phyloP scores from a whole-genome alignment of 1,284 basidiomycete species.

The Wallemia mellicola region DNA sequence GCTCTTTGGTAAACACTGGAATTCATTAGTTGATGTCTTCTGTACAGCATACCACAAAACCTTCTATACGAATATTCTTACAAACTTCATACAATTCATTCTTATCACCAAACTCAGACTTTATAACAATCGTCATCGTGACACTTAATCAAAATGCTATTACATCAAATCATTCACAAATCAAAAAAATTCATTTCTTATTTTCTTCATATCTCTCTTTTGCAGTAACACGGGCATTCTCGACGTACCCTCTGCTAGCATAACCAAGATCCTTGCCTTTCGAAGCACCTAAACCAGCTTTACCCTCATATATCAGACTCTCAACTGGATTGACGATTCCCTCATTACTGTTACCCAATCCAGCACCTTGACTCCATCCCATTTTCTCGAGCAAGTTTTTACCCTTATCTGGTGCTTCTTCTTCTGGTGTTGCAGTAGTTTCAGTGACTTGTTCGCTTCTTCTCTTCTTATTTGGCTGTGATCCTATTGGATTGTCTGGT shows the following conservation, averaged over 20 bases:
- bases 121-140: neutral
- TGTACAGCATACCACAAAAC: neutral
- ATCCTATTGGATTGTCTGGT: slow-evolving; percentile 37
- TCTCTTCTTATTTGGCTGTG: slow-evolving; percentile 8
- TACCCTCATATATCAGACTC: slow-evolving; percentile 52
- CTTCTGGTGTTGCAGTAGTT: slow-evolving; percentile 27
- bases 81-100: neutral
- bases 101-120: neutral
- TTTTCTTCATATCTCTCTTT: neutral
- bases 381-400: slow-evolving; percentile 79
- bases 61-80: neutral
- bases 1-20: neutral
- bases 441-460: slow-evolving; percentile 25
- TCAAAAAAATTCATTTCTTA: neutral
- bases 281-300: slow-evolving; percentile 57
- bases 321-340: slow-evolving; percentile 61
- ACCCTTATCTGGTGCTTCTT: slow-evolving; percentile 34
- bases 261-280: slow-evolving; percentile 30
- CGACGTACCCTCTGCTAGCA: neutral
- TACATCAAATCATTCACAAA: too few species aligned
- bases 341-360: slow-evolving; percentile 44
- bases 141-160: neutral
- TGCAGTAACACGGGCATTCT: neutral
- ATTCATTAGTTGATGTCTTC: too few species aligned
- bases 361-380: slow-evolving; percentile 77